Base-by-base conservation (phyloP, 768 basidiomycete genomes). In the Lyophyllum decastes region DNA sequence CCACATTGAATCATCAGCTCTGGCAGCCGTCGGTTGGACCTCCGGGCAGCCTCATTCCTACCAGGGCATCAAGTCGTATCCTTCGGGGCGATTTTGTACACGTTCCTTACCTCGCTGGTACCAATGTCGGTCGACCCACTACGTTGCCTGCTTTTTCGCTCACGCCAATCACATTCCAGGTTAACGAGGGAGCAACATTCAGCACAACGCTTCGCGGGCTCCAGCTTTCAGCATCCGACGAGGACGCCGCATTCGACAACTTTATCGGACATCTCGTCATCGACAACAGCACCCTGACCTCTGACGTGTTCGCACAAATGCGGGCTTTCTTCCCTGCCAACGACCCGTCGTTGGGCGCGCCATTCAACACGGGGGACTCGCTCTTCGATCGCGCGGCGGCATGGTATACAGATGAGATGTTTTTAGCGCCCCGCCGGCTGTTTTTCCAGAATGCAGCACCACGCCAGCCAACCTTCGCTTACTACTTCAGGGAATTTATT, bases 331-430 rank as follows among this genome's bases (percentile, higher is more conserved):
- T 75, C 67, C 81, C 82, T 0, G 78, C 79, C 0, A 79, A 85
- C 49, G 78, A 82, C 50, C 70, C 77, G 2, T 64, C 73, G 2
- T 66, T 77, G 3, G 83, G 84, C 2, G 79, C 78, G 0, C 75
- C 78, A 0, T 86, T 84, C 71, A 79, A 81, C 55, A 87, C 83
- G 0, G 84, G 85, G 0, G 83, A 87, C 64, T 80, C 79, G 9
- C 70, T 87, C 7, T 87, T 82, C 54, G 85, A 87, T 61, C 68
- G 85, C 45, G 80, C 75, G 0, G 79, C 69, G 45, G 73, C 84
- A 0, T 87, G 82, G 80, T 87, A 86, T 60, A 82, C 81, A 0
- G 83, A 82, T 58, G 70, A 76, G 52, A 85, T 85, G 81, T 87
- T 76, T 65, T 70, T 86, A 30, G 73, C 78, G 0, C 75, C 82